Evolutionary conservation across 306 rosid species (phyloP).

Genomic region (Prunus fruticosa): DNA sequence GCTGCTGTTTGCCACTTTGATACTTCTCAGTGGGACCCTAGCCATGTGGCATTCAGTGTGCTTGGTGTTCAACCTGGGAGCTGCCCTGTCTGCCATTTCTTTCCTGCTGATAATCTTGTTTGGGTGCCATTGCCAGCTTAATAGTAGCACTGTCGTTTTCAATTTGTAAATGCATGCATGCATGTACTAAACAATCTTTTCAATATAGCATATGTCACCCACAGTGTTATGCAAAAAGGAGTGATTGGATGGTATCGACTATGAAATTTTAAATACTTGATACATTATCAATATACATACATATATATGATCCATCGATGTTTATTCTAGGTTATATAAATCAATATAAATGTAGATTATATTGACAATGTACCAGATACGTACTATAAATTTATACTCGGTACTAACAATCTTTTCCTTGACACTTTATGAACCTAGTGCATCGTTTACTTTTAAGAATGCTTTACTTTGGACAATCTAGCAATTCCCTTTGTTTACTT

Average conservation of each 20-base stretch:
- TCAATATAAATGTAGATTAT: too few species aligned
- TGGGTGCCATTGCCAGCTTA: slow-evolving; percentile 41
- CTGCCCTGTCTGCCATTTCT: slow-evolving; percentile 75
- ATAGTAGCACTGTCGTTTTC: not conserved
- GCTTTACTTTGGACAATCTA: too few species aligned
- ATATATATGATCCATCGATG: too few species aligned
- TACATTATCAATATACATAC: too few species aligned
- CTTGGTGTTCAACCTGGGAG: slow-evolving; percentile 52
- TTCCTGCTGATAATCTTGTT: slow-evolving; percentile 57
- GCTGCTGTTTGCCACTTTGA: slow-evolving; percentile 79
- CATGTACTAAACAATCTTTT: not conserved
- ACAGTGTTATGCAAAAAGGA: not conserved
- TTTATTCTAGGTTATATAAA: too few species aligned
- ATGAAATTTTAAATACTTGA: too few species aligned
- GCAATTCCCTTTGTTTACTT: too few species aligned
- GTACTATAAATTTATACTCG: too few species aligned
- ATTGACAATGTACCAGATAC: too few species aligned
- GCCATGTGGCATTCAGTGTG: slow-evolving; percentile 53
- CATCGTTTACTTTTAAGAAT: too few species aligned
- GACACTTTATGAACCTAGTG: too few species aligned
- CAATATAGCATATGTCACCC: not conserved
- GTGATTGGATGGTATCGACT: not conserved
- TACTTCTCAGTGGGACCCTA: slow-evolving; percentile 66
- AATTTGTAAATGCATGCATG: not conserved
- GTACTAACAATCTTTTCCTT: too few species aligned